Base-by-base conservation (phyloP, 2,329 filamentous ascomycete genomes). In the Scleromitrula shiraiana region DNA sequence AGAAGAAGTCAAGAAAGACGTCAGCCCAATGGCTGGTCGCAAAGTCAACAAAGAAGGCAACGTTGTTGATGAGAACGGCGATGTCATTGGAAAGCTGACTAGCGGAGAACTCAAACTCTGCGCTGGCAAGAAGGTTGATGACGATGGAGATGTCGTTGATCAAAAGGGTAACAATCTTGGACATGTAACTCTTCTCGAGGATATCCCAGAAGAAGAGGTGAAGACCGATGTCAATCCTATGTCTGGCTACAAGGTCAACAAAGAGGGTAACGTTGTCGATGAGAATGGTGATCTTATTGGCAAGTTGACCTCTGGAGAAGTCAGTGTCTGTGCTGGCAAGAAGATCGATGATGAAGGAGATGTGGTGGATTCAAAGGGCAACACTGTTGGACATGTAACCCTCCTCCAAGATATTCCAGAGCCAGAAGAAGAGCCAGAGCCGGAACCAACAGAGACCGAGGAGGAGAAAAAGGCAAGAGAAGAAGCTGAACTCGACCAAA, bases 311-410 rank as follows among this genome's bases (percentile, higher is more conserved):
- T 79, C 78, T 30, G 84, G 84, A n/a, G 77, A 83, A 27, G 61
- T 81, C 7, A 75, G 72, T 59, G 71, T 81, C 51, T 81, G 84
- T 54, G 67, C 76, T 8, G 83, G 84, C 53, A 83, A 82, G 68
- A 77, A 82, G 66, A 75, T 87, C 19, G 83, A 88, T 56, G 77
- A 79, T 39, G 75, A 87, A 44, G 83, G 82, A 9, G 83, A 87
- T 60, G 81, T 88, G 33, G 73, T 84, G 65, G 83, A 87, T 65
- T 71, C 76, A 60, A 81, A 82, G 63, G 83, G 82, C 47, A 72
- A 75, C 46, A 75, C 80, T 27, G 69, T 88, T 45, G 84, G 84
- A 12, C 82, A 85, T 57, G 77, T 80, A 58, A 77, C 82, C 43
- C 71, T 85, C 8, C 76, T 88, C 36, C 76, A 80, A 26, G 76